phyloP scores from a whole-genome alignment of 345 rosid genomes.

The Clausena lansium region DNA sequence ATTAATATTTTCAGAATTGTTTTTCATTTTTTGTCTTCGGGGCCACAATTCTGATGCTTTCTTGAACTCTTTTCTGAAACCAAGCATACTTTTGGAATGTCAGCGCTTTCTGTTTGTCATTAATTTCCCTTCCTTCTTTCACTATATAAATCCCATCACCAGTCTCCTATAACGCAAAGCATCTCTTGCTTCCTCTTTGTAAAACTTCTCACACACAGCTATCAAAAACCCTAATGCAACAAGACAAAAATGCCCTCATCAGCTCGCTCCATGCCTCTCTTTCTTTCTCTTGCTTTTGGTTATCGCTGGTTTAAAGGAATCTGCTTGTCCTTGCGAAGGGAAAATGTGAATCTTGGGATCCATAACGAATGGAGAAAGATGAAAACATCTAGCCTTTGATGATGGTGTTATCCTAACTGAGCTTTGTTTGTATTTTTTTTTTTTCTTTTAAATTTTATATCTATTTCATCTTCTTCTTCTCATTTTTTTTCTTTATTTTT shows the following conservation, averaged over 20 bases:
- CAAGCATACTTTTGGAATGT: constrained; percentile 33
- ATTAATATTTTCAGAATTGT: neutral
- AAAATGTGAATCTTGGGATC: neutral
- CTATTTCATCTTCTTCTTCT: neutral
- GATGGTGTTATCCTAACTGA: constrained; percentile 56
- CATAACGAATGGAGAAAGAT: neutral
- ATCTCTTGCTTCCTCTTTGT: neutral
- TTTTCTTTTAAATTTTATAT: neutral
- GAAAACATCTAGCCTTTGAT: neutral
- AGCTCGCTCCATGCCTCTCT: neutral
- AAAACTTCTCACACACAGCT: constrained; percentile 14
- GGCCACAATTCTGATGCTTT: constrained; percentile 11
- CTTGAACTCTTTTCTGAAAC: constrained; percentile 17
- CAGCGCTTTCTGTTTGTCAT: constrained; percentile 22
- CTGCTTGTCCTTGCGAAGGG: neutral
- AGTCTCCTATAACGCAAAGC: constrained; percentile 9
- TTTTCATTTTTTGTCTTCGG: neutral
- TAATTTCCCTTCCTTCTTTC: constrained; percentile 17
- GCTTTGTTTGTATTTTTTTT: constrained; percentile 28
- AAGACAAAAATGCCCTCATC: neutral
- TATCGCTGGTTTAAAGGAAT: neutral
- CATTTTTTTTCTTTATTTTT: constrained; percentile 18
- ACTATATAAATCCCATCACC: constrained; percentile 12
- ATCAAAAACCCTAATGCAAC: neutral
- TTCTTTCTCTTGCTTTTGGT: neutral